Evolutionary conservation across 2,329 filamentous ascomycete genomes (phyloP).

Genomic region (Botrytis fabae): DNA sequence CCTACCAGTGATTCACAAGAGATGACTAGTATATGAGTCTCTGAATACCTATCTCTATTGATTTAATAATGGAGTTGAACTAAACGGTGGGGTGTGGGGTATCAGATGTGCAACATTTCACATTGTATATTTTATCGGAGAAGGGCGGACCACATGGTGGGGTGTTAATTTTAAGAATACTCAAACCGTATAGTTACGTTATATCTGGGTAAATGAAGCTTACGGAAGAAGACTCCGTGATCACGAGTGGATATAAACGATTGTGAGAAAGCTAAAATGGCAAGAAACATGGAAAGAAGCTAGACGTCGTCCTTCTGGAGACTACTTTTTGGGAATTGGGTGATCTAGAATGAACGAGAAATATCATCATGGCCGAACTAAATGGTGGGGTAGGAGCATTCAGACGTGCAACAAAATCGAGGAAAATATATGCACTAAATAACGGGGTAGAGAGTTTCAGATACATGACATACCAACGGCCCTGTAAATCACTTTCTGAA

Average conservation of each 20-base stretch:
- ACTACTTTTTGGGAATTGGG: neutral
- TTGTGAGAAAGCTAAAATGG: neutral
- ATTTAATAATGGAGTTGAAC: neutral
- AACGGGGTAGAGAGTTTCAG: neutral
- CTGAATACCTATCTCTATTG: slow-evolving; percentile 31
- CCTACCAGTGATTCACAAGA: neutral
- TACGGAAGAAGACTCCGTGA: neutral
- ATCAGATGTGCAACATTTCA: slow-evolving; percentile 1
- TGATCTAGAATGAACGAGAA: neutral
- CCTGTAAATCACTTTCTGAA: neutral
- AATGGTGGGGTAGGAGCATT: neutral
- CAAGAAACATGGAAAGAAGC: neutral
- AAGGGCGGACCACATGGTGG: neutral
- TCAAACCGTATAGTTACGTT: neutral
- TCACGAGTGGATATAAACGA: neutral
- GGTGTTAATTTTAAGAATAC: neutral
- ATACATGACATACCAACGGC: neutral
- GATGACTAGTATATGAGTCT: neutral
- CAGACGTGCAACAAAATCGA: neutral
- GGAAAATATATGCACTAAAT: neutral
- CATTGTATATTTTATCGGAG: neutral
- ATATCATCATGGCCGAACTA: neutral
- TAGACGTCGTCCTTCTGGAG: neutral
- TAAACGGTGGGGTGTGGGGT: slow-evolving; percentile 3
- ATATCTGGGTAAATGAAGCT: neutral